Base-by-base conservation (phyloP, 2,329 filamentous ascomycete genomes). In the Ceratocystiopsis sp. region DNA sequence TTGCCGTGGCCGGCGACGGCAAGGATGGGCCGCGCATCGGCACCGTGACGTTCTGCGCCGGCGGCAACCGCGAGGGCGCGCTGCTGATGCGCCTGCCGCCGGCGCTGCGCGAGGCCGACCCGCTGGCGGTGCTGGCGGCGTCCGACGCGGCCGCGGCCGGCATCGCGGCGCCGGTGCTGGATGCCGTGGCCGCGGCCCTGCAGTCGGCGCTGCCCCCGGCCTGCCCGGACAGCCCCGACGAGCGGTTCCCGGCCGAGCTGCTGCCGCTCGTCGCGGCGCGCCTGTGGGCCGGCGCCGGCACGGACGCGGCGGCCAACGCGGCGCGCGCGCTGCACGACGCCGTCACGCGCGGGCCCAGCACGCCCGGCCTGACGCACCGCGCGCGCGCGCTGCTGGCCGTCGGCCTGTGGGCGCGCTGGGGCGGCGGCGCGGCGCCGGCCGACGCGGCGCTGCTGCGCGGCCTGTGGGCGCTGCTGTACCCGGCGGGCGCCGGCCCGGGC, bases 31-130 rank as follows among this genome's bases (percentile, higher is more conserved):
- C 82, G 4, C 68, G 68, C 37, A 79, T 93, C 50, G 73, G 75
- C 37, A 69, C 73, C 19, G 82, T 87, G 3, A 80, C 79, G 1
- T 95, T 94, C 60, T 93, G 85, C 55, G 80, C 84, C 52, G 58
- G 87, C 17, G 87, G 86, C 9, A 87, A 94, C 48, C 69, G 86
- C 36, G 86, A 94, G 59, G 87, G 87, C 0, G 78, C 78, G 37
- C 63, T 94, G 35, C 85, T 84, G 61, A 75, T 82, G 59, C 77
- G 69, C 47, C 68, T 94, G 12, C 66, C 75, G 0, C 51, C 59
- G 0, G 56, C 66, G 0, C 59, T 80, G 15, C 73, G 81, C 43
- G 71, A 75, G 41, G 68, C 73, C 50, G 68, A 80, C 51, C 84
- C 86, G 0, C 62, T 93, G 2, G 52, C 58, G 9, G 55, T 68